Evolutionary conservation across 805 yeast genomes (phyloP).

Genomic region (Brettanomyces nanus): DNA sequence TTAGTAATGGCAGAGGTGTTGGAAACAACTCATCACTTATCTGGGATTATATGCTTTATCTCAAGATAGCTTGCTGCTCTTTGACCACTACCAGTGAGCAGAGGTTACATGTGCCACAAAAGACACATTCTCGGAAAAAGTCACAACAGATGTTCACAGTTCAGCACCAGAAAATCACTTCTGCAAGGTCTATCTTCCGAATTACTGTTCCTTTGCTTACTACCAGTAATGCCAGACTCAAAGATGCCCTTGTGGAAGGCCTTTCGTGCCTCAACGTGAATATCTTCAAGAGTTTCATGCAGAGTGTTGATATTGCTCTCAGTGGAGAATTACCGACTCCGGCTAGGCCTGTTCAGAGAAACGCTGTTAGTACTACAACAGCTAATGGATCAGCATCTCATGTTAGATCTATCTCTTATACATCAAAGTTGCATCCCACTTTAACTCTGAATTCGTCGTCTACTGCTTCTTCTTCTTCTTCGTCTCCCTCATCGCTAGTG

Average conservation of each 20-base stretch:
- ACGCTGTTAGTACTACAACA: not conserved
- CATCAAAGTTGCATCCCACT: too few relatives aligned
- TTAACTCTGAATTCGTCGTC: too few relatives aligned
- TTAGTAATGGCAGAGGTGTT: constrained; percentile 33
- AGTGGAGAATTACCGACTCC: constrained; percentile 24
- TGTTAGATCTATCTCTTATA: not conserved
- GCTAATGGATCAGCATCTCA: not conserved
- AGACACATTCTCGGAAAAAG: constrained; percentile 64
- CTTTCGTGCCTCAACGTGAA: constrained; percentile 85
- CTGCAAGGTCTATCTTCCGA: constrained; percentile 82
- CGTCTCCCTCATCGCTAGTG: not conserved
- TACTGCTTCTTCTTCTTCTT: not conserved
- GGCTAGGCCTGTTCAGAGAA: not conserved
- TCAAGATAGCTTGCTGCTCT: constrained; percentile 88
- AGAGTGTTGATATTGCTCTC: constrained; percentile 50
- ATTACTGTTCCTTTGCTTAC: constrained; percentile 78
- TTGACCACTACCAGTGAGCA: constrained; percentile 86
- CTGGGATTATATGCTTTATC: constrained; percentile 50
- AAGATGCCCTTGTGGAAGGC: constrained; percentile 86
- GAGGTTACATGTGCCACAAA: constrained; percentile 47
- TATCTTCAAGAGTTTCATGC: constrained; percentile 74
- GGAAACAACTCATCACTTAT: constrained; percentile 21
- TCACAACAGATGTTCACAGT: constrained; percentile 73
- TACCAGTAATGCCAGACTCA: constrained; percentile 57
- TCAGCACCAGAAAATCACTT: constrained; percentile 86